Percentiles rank a stretch among this genome's conserved stretches.
Evolutionary conservation across 139 green algal genomes (phyloP).

Genomic region (Protoeuglena noctilucae): DNA sequence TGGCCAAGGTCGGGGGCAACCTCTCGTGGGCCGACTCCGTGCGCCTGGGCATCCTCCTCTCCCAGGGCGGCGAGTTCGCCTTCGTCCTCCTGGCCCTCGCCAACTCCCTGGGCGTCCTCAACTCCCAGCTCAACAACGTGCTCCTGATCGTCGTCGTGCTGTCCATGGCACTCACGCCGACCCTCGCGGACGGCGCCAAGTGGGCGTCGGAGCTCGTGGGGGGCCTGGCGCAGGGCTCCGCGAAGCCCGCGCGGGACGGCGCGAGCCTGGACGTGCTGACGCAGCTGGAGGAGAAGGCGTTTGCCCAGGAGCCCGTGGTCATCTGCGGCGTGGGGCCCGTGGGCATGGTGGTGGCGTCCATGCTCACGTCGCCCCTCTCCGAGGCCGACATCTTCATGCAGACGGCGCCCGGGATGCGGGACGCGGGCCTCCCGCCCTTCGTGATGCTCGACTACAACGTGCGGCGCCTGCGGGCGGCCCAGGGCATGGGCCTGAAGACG

Average conservation of each 20-base stretch:
- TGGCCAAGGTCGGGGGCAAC: constrained; percentile 55
- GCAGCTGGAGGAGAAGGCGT: constrained; percentile 2
- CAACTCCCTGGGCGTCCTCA: constrained; percentile 54
- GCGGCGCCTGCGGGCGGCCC: constrained; percentile 12
- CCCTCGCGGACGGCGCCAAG: constrained; percentile 47
- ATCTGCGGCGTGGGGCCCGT: constrained; percentile 65
- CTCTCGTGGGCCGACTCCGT: constrained; percentile 60
- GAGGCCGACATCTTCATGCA: constrained; percentile 73
- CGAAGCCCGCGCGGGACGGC: constrained; percentile 5
- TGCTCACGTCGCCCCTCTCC: constrained; percentile 52
- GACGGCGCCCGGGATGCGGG: constrained; percentile 39
- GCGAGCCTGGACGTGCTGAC: constrained; percentile 1
- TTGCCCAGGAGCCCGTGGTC: constrained; percentile 36
- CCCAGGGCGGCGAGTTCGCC: constrained; percentile 93
- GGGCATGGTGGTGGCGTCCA: constrained; percentile 68
- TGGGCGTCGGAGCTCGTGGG: constrained; percentile 13
- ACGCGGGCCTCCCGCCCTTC: constrained; percentile 24
- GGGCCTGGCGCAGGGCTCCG: background rate
- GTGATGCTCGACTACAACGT: constrained; percentile 33
- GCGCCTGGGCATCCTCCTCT: constrained; percentile 69
- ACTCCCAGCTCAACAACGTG: constrained; percentile 66
- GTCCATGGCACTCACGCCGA: constrained; percentile 85
- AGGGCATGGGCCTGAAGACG: constrained; percentile 20
- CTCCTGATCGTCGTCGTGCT: constrained; percentile 52
- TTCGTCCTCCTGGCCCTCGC: constrained; percentile 89